A percentile compares a stretch with the other conserved stretches of the same genome.
phyloP scores from a whole-genome alignment of 2,329 filamentous ascomycete genomes.

The Coniochaeta sp. region DNA sequence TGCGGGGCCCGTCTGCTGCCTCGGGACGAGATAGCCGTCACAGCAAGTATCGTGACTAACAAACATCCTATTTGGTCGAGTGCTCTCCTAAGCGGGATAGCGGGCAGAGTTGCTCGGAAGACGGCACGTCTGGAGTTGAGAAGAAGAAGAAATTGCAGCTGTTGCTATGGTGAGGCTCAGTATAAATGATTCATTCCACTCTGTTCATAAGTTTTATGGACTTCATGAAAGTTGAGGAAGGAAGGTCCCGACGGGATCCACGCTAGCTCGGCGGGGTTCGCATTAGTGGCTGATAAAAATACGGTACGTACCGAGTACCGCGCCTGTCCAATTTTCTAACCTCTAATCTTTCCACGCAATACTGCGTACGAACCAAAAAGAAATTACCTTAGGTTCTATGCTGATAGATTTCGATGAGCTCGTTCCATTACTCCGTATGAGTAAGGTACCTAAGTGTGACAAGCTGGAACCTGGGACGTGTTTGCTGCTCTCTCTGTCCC shows the following conservation, averaged over 20 bases:
- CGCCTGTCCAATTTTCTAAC: background rate
- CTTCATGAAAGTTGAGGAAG: background rate
- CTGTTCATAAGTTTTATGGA: background rate
- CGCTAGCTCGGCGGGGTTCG: conserved; percentile 8
- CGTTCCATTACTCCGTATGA: too few species aligned
- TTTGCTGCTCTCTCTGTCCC: background rate
- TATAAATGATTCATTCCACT: background rate
- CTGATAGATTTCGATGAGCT: too few species aligned
- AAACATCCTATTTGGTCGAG: background rate
- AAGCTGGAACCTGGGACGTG: background rate
- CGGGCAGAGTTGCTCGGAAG: background rate
- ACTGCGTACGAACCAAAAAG: too few species aligned
- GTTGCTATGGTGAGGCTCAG: conserved; percentile 1
- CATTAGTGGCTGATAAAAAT: conserved; percentile 13
- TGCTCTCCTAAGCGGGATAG: background rate
- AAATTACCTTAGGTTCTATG: too few species aligned
- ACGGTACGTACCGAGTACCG: background rate
- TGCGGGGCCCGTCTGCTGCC: background rate
- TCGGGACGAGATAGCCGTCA: background rate
- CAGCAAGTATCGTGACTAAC: background rate
- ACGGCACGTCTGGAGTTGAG: too few species aligned
- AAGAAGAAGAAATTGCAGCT: background rate
- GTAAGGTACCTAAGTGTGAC: too few species aligned
- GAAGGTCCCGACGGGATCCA: conserved; percentile 5
- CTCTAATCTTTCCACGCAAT: too few species aligned